Percentiles rank a stretch among this genome's conserved stretches.
These are phyloP conservation scores for Phytophthora hibernalis DNA, from an alignment of 352 stramenopile species.

Conservation along the genomic window DNA sequence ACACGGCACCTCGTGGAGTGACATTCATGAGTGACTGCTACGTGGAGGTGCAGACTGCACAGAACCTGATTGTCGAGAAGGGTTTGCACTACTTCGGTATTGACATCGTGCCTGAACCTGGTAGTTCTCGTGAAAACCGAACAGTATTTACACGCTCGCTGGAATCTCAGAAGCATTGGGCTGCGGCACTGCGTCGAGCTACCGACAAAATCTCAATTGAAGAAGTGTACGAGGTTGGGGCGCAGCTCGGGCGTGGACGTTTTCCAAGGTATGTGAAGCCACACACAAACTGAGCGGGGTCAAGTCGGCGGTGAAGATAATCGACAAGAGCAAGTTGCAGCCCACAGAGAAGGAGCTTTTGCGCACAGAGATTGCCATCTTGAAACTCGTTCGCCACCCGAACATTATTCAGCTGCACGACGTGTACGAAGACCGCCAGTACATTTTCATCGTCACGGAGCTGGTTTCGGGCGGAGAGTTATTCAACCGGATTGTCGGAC, in stretches of 20 bases:
- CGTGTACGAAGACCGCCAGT: constrained; percentile 93
- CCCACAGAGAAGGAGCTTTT: constrained; percentile 90
- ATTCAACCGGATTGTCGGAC: constrained; percentile 96
- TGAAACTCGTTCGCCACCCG: constrained; percentile 92
- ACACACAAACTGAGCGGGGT: constrained; percentile 66
- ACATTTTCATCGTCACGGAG: constrained; percentile 99
- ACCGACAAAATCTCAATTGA: constrained; percentile 91
- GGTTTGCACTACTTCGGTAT: constrained; percentile 87
- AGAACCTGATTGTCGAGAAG: constrained; percentile 78
- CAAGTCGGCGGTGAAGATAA: constrained; percentile 93
- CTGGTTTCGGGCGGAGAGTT: constrained; percentile 96
- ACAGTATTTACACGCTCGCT: constrained; percentile 85
- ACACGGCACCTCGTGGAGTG: constrained; percentile 74
- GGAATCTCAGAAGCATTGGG: constrained; percentile 85
- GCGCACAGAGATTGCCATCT: constrained; percentile 93
- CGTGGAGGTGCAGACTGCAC: constrained; percentile 57
- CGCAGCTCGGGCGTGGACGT: constrained; percentile 90
- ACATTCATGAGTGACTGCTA: constrained; percentile 87
- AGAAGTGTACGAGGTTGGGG: constrained; percentile 90
- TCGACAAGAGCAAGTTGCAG: constrained; percentile 92
- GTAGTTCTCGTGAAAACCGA: constrained; percentile 71
- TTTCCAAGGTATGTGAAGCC: constrained; percentile 89
- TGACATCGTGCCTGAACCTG: constrained; percentile 82
- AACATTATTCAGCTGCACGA: constrained; percentile 90
- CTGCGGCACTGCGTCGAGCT: constrained; percentile 69